Base-by-base conservation (phyloP, 768 basidiomycete genomes). In the Lactarius sanguifluus region DNA sequence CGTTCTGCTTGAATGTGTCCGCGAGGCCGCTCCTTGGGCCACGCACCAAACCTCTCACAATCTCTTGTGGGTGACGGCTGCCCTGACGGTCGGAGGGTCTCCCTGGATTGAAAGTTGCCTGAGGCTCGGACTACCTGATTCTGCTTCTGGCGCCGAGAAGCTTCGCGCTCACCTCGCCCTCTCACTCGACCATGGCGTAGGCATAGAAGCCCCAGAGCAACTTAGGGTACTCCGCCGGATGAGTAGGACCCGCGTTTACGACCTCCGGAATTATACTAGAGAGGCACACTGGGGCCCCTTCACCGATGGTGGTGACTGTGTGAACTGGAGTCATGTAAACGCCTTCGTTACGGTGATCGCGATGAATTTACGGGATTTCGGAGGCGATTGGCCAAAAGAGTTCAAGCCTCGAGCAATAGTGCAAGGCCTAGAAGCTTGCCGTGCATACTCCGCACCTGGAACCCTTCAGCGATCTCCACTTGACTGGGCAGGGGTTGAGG, bases 401-500 rank as follows among this genome's bases (percentile, higher is more conserved):
- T 64, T 66, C 55, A 62, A 59, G 32, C 70, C 68, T 10, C 64
- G 16, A 8, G 38, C 60, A n/a, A 45, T 45, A 7, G 36, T 57
- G 18, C 47, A 47, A 9, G 82, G 84, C 9, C 72, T 88, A 25
- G 79, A 85, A 57, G 80, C 83, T 6, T 79, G 81, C 12, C 77
- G 85, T 10, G 77, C 82, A n/a, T 82, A 83, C 69, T 86, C 85
- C 20, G 84, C 85, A 12, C 82, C 83, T 15, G 80, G 79, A 20
- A 69, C 75, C 60, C 74, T 72, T 10, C 72, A 75, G 50, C 73
- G 74, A 52, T 43, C 70, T 45, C 70, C 73, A 9, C 69, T 72
- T 23, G 89, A 91, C 72, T 92, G 91, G 91, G 89, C 89, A 23
- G 89, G 89, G 13, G 82, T 91, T 3, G 85, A 87, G 74, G 90